Conservation (phyloP, 192 early-diverging fungal genomes). For the Lobosporangium transversale region DNA sequence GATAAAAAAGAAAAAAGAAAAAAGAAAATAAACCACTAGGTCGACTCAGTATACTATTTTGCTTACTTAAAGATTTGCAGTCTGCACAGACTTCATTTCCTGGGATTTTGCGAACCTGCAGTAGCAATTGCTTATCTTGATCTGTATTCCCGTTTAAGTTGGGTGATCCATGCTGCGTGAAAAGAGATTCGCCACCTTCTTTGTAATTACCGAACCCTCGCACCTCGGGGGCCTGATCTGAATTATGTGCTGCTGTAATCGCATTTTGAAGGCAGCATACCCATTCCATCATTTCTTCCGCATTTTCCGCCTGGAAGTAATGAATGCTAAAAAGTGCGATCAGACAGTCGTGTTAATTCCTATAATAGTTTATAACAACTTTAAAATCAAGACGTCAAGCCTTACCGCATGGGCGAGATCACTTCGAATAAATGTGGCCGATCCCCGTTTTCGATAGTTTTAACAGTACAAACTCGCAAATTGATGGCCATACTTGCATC, state of each 20-base stretch:
- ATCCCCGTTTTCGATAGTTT: slow-evolving; percentile 67
- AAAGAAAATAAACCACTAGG: neutral
- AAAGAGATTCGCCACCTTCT: slow-evolving; percentile 32
- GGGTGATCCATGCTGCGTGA: slow-evolving; percentile 36
- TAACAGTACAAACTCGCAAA: slow-evolving; percentile 81
- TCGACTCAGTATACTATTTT: neutral
- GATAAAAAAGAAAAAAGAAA: neutral
- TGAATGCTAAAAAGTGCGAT: slow-evolving; percentile 65
- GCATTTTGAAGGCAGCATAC: slow-evolving; percentile 71
- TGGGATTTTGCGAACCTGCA: slow-evolving; percentile 55
- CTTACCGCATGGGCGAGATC: slow-evolving; percentile 80
- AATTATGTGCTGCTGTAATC: slow-evolving; percentile 64
- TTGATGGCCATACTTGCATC: slow-evolving; percentile 68
- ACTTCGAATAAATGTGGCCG: slow-evolving; percentile 84
- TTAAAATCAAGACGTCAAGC: no score
- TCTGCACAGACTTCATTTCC: slow-evolving; percentile 69
- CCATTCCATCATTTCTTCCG: slow-evolving; percentile 79
- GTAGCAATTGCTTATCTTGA: slow-evolving; percentile 52
- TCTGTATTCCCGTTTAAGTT: slow-evolving; percentile 54
- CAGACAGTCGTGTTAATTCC: neutral
- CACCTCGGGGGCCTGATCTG: slow-evolving; percentile 56
- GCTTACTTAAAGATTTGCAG: slow-evolving; percentile 61
- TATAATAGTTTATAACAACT: no score
- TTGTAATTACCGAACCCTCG: slow-evolving; percentile 36
- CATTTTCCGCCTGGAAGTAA: slow-evolving; percentile 79